Evolutionary conservation across 2,329 filamentous ascomycete genomes (phyloP), one percentile per base, ranked within the genome.

Genomic region (Epichloe glyceriae): DNA sequence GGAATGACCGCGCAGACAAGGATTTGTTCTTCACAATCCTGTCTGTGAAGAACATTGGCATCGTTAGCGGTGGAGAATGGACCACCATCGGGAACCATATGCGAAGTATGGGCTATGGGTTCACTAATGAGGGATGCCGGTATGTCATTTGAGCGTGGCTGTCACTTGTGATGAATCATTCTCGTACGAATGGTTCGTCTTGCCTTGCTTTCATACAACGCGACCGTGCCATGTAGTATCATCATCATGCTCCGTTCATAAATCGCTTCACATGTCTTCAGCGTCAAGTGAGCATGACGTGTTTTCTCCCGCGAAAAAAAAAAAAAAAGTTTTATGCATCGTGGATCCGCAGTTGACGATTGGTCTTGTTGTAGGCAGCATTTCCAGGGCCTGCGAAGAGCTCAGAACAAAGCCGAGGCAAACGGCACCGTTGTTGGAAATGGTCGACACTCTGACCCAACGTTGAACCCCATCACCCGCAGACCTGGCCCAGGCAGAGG

Each of bases 71-170:
- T 52, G 66, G 69, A 15, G 78, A 82, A 77, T 82, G 78, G 78
- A 75, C 71, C 30, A 78, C 72, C 39, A 81, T 82, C 58, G 78
- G 78, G 55, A 78, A 77, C 62, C 71, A 78, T 54, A 81, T 82
- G 78, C 71, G 78, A 53, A 64, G 66, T 37, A 59, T 80, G 52
- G 78, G 78, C 50, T 81, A 82, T 58, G 76, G 76, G 64, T 81
- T 82, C 62, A 81, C 78, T 17, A 81, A 82, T 68, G 78, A 82
- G 61, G 78, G 78, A 57, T 81, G 78, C 57, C 76, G 78, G 78
- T 81, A 67, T 68, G 77, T 74, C 39, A 17, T 19, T 47, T 40
- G 30, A 41, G 15, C 38, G 17, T 41, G 11, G 22, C 37, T 37
- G 12, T 47, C 45, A 20, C 33, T n/a, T 46, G n/a, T 43, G 33